phyloP scores from a whole-genome alignment of 805 yeast species.

The Candida quercuum region DNA sequence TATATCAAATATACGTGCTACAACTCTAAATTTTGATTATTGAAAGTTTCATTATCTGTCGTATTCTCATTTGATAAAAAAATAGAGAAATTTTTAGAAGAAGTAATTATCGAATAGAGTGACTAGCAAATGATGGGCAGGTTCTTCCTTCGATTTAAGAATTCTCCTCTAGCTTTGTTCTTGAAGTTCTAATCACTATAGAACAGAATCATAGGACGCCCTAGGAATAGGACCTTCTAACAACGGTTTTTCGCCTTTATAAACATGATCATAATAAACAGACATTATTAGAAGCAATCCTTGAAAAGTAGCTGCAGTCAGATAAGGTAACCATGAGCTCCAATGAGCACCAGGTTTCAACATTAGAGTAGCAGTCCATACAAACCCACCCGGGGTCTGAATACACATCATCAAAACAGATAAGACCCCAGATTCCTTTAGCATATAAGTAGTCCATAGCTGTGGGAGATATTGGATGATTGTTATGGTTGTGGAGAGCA shows the following conservation, averaged over 20 bases:
- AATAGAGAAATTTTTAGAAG: too few species aligned
- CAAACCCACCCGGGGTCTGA: constrained; percentile 85
- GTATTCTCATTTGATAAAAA: too few species aligned
- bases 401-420: constrained; percentile 77
- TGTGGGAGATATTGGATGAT: constrained; percentile 78
- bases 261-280: constrained; percentile 37
- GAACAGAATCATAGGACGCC: not conserved
- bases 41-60: too few species aligned
- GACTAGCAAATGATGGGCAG: too few species aligned
- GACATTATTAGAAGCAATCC: constrained; percentile 58
- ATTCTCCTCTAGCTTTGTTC: too few species aligned
- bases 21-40: too few species aligned
- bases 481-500: constrained; percentile 59
- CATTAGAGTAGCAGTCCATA: constrained; percentile 72
- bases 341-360: constrained; percentile 72
- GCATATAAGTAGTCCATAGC: constrained; percentile 56
- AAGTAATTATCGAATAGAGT: too few species aligned
- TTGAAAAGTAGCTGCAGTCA: constrained; percentile 67
- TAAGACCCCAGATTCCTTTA: constrained; percentile 76
- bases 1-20: too few species aligned
- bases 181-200: not conserved
- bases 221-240: not conserved
- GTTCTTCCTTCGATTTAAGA: too few species aligned
- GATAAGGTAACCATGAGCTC: constrained; percentile 83
- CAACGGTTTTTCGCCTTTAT: constrained; percentile 1